A percentile compares a stretch with the other conserved stretches of the same genome.
Conservation (phyloP, 2,329 filamentous ascomycete genomes). For the Bimuria novae-zelandiae region DNA sequence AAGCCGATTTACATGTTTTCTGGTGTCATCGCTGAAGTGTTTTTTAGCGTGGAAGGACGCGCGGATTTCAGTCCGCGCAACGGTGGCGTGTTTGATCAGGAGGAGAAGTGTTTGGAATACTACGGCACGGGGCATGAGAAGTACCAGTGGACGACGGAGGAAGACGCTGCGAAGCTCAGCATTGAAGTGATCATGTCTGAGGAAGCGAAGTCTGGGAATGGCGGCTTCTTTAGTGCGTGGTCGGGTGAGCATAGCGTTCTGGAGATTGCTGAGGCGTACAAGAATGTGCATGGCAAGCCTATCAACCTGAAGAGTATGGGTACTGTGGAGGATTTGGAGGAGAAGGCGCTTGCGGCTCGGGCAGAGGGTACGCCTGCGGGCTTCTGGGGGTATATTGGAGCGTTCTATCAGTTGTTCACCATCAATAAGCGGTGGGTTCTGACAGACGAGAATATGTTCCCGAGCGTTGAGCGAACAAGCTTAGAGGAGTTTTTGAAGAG, state of each 20-base stretch:
- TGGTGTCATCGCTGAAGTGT: constrained; percentile 11
- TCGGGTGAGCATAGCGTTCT: constrained; percentile 2
- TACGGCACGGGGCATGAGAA: constrained; percentile 12
- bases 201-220: constrained; percentile 2
- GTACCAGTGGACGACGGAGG: constrained; percentile 10
- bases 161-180: constrained; percentile 10
- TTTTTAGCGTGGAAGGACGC: constrained; percentile 7
- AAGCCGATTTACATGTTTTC: constrained; percentile 17
- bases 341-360: constrained; percentile 1
- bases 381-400: constrained; percentile 2
- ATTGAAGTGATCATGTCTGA: constrained; percentile 3
- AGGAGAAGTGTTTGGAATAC: constrained; percentile 7
- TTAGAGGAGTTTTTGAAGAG: background rate
- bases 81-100: constrained; percentile 2
- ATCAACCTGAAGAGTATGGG: constrained; percentile 3
- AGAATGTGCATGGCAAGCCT: background rate
- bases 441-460: background rate
- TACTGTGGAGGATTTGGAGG: constrained; percentile 3
- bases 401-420: constrained; percentile 3
- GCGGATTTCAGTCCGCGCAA: constrained; percentile 2
- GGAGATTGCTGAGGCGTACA: constrained; percentile 3
- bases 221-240: constrained; percentile 4
- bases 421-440: constrained; percentile 4
- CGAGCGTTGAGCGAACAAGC: background rate
- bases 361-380: background rate